A percentile compares a stretch with the other conserved stretches of the same genome.
These are phyloP conservation scores for Plasmodium inui DNA, from an alignment of 169 alveolate species.

Conservation along the genomic window DNA sequence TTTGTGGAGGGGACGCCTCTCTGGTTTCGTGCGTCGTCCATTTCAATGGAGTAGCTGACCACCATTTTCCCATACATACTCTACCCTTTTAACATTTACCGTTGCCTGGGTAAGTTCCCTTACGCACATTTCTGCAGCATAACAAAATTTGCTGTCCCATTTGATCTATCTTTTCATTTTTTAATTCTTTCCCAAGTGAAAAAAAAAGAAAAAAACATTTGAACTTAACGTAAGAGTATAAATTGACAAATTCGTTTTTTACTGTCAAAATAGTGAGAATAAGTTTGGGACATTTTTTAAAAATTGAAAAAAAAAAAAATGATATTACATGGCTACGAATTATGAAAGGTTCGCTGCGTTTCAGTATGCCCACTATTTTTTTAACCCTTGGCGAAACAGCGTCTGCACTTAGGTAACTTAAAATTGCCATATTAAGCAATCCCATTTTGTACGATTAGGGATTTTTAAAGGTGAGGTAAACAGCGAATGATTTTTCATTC, in stretches of 20 bases:
- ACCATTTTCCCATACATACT: not conserved
- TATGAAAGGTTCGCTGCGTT: not conserved
- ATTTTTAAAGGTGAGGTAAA: not conserved
- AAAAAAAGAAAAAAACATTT: not conserved
- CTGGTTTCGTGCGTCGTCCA: not conserved
- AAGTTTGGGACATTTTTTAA: not conserved
- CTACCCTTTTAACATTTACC: not conserved
- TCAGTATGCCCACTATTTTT: not conserved
- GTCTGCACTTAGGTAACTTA: not conserved
- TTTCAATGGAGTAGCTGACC: not conserved
- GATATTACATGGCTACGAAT: not conserved
- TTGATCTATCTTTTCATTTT: not conserved
- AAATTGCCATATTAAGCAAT: not conserved
- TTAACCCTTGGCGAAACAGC: not conserved
- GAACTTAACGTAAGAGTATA: not conserved
- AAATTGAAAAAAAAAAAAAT: not conserved
- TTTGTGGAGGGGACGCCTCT: not conserved
- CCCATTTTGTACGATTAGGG: not conserved
- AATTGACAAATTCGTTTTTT: not conserved
- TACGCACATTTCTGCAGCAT: not conserved
- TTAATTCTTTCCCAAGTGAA: not conserved
- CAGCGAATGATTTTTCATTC: not conserved
- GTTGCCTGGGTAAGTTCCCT: not conserved
- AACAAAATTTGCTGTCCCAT: slow-evolving; percentile 1
- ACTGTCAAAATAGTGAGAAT: not conserved